A percentile compares a stretch with the other conserved stretches of the same genome.
These are phyloP conservation scores for Noccaea caerulescens DNA, from an alignment of 345 rosid species.

Conservation along the genomic window DNA sequence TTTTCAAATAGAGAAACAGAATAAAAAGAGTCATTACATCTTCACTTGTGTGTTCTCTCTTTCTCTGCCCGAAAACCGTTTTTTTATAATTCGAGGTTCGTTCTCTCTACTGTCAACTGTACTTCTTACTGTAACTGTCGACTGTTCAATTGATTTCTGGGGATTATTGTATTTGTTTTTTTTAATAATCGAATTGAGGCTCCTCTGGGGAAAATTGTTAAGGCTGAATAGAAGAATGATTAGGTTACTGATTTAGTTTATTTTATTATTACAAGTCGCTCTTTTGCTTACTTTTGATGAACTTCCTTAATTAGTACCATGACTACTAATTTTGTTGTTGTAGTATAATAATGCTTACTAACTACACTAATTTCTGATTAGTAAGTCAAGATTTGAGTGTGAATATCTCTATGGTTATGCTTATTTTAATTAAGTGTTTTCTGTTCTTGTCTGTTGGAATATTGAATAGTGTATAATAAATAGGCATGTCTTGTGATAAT, in stretches of 20 bases:
- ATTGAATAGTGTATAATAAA: constrained; percentile 14
- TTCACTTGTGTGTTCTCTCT: constrained; percentile 15
- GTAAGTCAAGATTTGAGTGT: background rate
- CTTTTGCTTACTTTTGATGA: background rate
- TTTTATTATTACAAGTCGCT: background rate
- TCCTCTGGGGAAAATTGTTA: background rate
- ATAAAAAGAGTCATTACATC: background rate
- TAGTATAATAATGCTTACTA: constrained; percentile 11
- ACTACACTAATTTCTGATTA: constrained; percentile 2
- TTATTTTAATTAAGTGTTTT: background rate
- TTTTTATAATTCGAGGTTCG: constrained; percentile 28
- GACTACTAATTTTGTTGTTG: background rate
- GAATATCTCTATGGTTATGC: background rate
- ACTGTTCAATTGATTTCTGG: background rate
- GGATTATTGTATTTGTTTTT: background rate
- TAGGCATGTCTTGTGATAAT: constrained; percentile 82
- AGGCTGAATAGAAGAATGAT: background rate
- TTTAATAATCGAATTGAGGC: constrained; percentile 11
- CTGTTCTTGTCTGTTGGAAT: background rate
- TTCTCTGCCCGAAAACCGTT: background rate
- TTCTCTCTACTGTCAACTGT: constrained; percentile 13
- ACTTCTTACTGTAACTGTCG: constrained; percentile 8
- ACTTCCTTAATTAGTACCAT: constrained; percentile 8
- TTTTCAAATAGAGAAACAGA: background rate
- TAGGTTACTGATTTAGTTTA: background rate